Base-by-base conservation (phyloP, 352 stramenopile genomes). In the Phytopythium helicoides region DNA sequence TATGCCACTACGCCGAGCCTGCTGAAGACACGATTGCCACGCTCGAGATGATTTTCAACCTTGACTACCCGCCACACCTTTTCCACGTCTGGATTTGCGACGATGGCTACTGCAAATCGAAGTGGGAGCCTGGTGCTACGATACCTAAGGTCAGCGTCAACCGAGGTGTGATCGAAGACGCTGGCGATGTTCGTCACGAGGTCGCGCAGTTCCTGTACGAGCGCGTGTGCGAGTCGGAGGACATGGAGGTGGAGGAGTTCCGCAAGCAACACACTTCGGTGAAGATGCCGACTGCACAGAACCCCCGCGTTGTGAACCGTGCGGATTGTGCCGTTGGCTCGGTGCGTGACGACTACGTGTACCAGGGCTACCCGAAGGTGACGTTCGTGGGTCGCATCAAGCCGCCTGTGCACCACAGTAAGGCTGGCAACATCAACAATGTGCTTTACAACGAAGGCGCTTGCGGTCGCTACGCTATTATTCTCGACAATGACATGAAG, bases 401-500 rank as follows among this genome's bases (percentile, higher is more conserved):
- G 51, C 75, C 77, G 14, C 75, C 71, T 31, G 71, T 86, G 10
- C 81, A 92, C 60, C 81, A 92, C 65, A 77, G 63, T 26, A 92
- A 92, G 56, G 81, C 81, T 15, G 81, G 78, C 10, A 92, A 92
- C 65, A 87, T 89, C 55, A 92, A 92, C 72, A 89, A 92, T 45
- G 76, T 86, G 34, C 60, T 92, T 6, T 87, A 89, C 71, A 89
- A 92, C 46, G 81, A 92, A 62, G 73, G 76, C n/a, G 75, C 77
- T 12, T 73, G 56, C 37, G 78, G 76, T 9, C 76, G 77, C 19
- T 88, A 89, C 54, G 76, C 73, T 23, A 81, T 92, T 41, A 92
- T 91, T 41, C 56, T 91, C 33, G 81, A 91, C 62, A 89, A 88
- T 58, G 81, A 92, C 58, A 92, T 92, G 81, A 88, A 88, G 64